These are phyloP conservation scores for Coemansia guatemalensis DNA, from an alignment of 192 early-diverging fungal genomes.

Conservation along the genomic window DNA sequence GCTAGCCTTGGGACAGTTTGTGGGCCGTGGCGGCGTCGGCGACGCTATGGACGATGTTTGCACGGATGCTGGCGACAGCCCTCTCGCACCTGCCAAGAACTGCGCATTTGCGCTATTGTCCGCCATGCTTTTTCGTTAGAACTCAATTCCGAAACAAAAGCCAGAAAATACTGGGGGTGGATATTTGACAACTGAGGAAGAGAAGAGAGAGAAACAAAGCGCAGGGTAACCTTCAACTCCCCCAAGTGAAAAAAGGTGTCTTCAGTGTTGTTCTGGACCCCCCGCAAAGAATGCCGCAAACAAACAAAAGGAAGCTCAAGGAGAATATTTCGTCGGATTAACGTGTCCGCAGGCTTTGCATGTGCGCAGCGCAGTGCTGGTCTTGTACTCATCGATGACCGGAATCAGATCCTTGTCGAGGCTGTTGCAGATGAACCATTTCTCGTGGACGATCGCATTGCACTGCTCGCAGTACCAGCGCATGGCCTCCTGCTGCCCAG, in stretches of 20 bases:
- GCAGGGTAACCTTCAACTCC: too few relatives aligned
- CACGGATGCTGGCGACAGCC: background rate
- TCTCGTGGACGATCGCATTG: constrained; percentile 80
- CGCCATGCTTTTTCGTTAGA: too few relatives aligned
- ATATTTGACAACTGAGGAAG: too few relatives aligned
- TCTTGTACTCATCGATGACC: constrained; percentile 83
- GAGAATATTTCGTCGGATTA: constrained; percentile 49
- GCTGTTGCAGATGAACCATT: constrained; percentile 86
- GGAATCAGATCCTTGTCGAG: constrained; percentile 89
- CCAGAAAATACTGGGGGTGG: too few relatives aligned
- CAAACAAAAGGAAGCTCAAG: background rate
- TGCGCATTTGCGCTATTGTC: too few relatives aligned
- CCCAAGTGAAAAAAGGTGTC: background rate
- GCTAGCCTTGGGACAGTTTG: constrained; percentile 6
- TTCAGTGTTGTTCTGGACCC: too few relatives aligned
- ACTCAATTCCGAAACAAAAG: too few relatives aligned
- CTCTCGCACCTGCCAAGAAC: background rate
- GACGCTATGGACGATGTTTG: background rate
- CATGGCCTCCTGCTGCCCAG: constrained; percentile 73
- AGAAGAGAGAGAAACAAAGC: too few relatives aligned
- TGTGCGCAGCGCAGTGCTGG: constrained; percentile 63
- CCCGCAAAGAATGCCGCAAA: too few relatives aligned
- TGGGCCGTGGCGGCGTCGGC: background rate
- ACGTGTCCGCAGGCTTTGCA: constrained; percentile 72
- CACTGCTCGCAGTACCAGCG: constrained; percentile 96